Percentiles rank a stretch among this genome's conserved stretches.
Evolutionary conservation across 805 yeast species (phyloP).

Genomic region (Torulaspora maleeae): DNA sequence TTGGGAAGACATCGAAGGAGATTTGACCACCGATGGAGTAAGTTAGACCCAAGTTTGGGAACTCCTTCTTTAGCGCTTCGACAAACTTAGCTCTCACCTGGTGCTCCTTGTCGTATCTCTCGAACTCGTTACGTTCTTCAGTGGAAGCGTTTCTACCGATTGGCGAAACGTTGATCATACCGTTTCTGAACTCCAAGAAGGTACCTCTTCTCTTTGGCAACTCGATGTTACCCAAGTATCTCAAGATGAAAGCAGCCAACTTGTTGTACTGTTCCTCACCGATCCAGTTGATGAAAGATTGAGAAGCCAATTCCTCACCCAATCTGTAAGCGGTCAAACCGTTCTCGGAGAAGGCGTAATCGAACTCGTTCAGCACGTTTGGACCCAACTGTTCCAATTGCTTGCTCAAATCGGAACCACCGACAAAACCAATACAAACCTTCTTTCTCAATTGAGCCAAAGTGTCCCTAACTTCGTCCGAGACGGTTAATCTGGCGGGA

Average conservation of each 20-base stretch:
- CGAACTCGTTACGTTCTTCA: conserved; percentile 89
- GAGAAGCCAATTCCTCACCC: conserved; percentile 85
- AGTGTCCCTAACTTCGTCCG: conserved; percentile 71
- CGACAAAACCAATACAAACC: conserved; percentile 94
- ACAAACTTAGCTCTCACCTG: conserved; percentile 83
- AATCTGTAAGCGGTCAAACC: conserved; percentile 95
- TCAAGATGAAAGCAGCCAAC: conserved; percentile 78
- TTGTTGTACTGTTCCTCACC: conserved; percentile 93
- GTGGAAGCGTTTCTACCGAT: conserved; percentile 97
- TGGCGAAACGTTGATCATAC: conserved; percentile 98
- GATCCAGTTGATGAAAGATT: conserved; percentile 90
- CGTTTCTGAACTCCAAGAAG: conserved; percentile 97
- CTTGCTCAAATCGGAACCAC: conserved; percentile 92
- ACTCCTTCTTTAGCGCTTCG: conserved; percentile 72
- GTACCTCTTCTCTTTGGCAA: conserved; percentile 98
- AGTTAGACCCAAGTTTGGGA: conserved; percentile 80
- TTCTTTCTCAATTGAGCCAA: conserved; percentile 78
- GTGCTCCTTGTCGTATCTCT: conserved; percentile 73
- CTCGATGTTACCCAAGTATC: conserved; percentile 79
- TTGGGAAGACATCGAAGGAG: conserved; percentile 98
- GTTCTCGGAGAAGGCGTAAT: conserved; percentile 94
- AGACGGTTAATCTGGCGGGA: conserved; percentile 82
- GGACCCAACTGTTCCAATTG: conserved; percentile 95
- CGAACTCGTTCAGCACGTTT: conserved; percentile 72
- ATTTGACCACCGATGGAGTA: conserved; percentile 99